Evolutionary conservation across 805 yeast species (phyloP).

Genomic region (Ogataea thermomethanolica): DNA sequence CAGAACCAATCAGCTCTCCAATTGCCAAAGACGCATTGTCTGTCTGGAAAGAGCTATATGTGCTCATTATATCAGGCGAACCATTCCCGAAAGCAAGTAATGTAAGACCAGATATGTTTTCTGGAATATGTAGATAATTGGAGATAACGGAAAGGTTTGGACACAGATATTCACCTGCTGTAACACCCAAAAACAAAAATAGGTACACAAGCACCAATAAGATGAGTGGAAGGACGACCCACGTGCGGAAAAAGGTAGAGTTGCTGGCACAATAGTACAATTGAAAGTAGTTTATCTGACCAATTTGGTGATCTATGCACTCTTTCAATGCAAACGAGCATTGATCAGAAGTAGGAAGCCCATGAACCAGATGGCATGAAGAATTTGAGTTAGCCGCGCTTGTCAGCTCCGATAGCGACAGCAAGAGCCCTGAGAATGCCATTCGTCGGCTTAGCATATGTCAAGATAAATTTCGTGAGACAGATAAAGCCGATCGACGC

Average conservation of each 20-base stretch:
- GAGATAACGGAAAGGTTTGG: slow-evolving; percentile 78
- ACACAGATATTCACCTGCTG: slow-evolving; percentile 81
- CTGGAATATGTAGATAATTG: slow-evolving; percentile 60
- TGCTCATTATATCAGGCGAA: slow-evolving; percentile 83
- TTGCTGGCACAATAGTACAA: slow-evolving; percentile 30
- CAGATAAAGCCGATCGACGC: slow-evolving; percentile 6
- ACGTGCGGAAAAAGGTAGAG: slow-evolving; percentile 9
- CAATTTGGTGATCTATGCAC: slow-evolving; percentile 28
- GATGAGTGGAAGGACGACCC: slow-evolving; percentile 23
- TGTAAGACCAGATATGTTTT: slow-evolving; percentile 83
- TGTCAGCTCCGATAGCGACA: not conserved
- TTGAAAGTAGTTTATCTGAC: slow-evolving; percentile 28
- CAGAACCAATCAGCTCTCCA: slow-evolving; percentile 90
- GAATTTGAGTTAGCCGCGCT: not conserved
- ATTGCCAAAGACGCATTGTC: slow-evolving; percentile 74
- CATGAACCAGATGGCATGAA: slow-evolving; percentile 22
- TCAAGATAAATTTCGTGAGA: not conserved
- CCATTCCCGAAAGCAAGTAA: slow-evolving; percentile 90
- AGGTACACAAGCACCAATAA: slow-evolving; percentile 33
- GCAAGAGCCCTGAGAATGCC: not conserved
- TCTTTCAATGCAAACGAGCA: slow-evolving; percentile 28
- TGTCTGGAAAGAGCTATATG: slow-evolving; percentile 72
- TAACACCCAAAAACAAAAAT: slow-evolving; percentile 67
- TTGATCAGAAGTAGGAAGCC: slow-evolving; percentile 23
- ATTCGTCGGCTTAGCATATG: slow-evolving; percentile 6